Percentiles rank a stretch among this genome's conserved stretches.
phyloP scores from a whole-genome alignment of 768 basidiomycete genomes.

The Boletellus ananiceps region DNA sequence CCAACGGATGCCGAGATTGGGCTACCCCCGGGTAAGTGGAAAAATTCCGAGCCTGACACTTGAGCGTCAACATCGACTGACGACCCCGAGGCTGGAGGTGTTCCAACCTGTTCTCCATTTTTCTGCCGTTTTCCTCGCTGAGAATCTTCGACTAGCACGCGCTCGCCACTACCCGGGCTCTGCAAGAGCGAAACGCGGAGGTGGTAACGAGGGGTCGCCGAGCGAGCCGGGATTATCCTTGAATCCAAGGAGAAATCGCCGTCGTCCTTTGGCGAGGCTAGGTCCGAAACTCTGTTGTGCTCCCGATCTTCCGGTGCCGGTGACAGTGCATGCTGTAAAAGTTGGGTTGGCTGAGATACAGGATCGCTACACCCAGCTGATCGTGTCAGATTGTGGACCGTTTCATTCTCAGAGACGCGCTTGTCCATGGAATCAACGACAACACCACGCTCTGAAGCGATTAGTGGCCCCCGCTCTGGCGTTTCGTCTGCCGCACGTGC shows the following conservation, averaged over 20 bases:
- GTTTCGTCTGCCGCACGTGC: constrained; percentile 7
- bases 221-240: constrained; percentile 31
- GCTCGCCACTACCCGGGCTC: constrained; percentile 12
- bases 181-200: constrained; percentile 22
- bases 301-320: constrained; percentile 15
- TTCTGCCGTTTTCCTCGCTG: constrained; percentile 48
- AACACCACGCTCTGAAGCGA: too few species aligned
- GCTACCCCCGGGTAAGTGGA: constrained; percentile 19
- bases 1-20: constrained; percentile 27
- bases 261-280: constrained; percentile 16
- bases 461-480: too few species aligned
- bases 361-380: constrained; percentile 33
- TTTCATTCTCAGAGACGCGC: constrained; percentile 27
- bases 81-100: constrained; percentile 4
- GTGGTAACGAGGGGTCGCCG: constrained; percentile 46
- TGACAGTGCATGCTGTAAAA: constrained; percentile 45
- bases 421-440: constrained; percentile 34
- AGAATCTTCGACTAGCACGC: constrained; percentile 37
- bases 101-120: constrained; percentile 12
- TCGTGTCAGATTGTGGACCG: constrained; percentile 11
- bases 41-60: constrained; percentile 21
- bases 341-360: constrained; percentile 53
- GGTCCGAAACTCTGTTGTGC: constrained; percentile 3
- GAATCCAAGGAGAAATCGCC: constrained; percentile 39
- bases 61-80: constrained; percentile 15